Evolutionary conservation across 768 basidiomycete species (phyloP), one percentile per base, ranked within the genome.

Genomic region (Chiua virens): DNA sequence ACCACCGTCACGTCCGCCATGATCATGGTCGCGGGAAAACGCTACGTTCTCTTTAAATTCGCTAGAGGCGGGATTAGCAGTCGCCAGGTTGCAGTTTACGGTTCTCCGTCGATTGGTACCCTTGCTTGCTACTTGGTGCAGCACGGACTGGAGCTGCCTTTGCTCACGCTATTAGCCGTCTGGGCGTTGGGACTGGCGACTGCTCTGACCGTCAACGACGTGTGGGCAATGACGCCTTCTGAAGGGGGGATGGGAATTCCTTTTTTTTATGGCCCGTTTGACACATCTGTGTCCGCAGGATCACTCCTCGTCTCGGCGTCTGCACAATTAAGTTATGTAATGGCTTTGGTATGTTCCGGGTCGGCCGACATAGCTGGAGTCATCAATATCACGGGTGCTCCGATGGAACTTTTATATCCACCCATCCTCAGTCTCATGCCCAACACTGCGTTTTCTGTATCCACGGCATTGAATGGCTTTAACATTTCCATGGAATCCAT

Each of bases 41-140:
- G 58, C 23, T 61, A 57, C 25, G 52, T 57, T 9, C 49, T 60
- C 30, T 49, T 48, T 52, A 56, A 52, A 21, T 44, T 60, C 32
- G 22, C 42, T 5, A 42, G 22, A 21, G 52, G 27, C 13, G 58
- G 54, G n/a, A 15, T 63, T 8, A 49, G 44, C 17, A 48, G 57
- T 39, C 47, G 38, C 40, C 51, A 49, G 28, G 47, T 60, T 3
- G 52, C 50, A 5, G 13, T 63, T 21, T 54, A 60, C 25, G 22
- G 39, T 32, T 47, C 42, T 11, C 34, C 50, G 14, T 45, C 56
- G 14, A 52, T 63, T 22, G 52, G 42, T 7, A 55, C 47, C 39
- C 42, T 63, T 28, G 51, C 38, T 10, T 21, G 8, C 15, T 30
- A 55, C 27, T 15, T 58, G 47, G 23, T 50, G 1, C 14, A 14